Conservation (phyloP, 305 asterid species). For the Plantago rigida region DNA sequence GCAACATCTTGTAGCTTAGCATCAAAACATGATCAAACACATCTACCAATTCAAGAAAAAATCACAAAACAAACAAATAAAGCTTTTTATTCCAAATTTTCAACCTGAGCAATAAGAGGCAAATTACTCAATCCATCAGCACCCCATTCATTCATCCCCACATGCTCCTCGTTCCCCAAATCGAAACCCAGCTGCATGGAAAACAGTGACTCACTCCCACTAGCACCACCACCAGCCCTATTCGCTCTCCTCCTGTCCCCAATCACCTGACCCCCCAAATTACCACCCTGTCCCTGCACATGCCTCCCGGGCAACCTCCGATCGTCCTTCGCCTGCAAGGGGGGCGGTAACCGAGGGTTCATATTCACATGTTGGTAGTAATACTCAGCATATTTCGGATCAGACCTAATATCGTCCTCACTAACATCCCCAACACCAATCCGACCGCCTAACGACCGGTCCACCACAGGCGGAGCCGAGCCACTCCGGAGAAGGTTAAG, state of each 20-base stretch:
- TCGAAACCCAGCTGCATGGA: constrained; percentile 38
- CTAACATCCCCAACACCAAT: constrained; percentile 28
- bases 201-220: constrained; percentile 41
- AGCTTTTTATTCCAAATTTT: neutral
- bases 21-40: no score
- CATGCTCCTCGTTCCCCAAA: constrained; percentile 32
- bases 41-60: no score
- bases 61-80: no score
- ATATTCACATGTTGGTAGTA: constrained; percentile 51
- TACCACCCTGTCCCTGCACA: constrained; percentile 31
- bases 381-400: constrained; percentile 50
- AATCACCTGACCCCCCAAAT: constrained; percentile 28
- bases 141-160: constrained; percentile 38
- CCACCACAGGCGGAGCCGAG: constrained; percentile 59
- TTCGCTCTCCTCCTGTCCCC: constrained; percentile 41
- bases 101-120: constrained; percentile 52
- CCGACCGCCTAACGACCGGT: constrained; percentile 39
- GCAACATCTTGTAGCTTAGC: no score
- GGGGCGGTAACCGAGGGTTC: constrained; percentile 57
- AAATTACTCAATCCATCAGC: constrained; percentile 45
- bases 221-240: constrained; percentile 24
- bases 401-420: constrained; percentile 57
- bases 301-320: constrained; percentile 33
- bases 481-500: constrained; percentile 50
- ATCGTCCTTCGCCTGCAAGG: constrained; percentile 36